Evolutionary conservation across 139 green algal genomes (phyloP).

Genomic region (Chlorella vulgaris): DNA sequence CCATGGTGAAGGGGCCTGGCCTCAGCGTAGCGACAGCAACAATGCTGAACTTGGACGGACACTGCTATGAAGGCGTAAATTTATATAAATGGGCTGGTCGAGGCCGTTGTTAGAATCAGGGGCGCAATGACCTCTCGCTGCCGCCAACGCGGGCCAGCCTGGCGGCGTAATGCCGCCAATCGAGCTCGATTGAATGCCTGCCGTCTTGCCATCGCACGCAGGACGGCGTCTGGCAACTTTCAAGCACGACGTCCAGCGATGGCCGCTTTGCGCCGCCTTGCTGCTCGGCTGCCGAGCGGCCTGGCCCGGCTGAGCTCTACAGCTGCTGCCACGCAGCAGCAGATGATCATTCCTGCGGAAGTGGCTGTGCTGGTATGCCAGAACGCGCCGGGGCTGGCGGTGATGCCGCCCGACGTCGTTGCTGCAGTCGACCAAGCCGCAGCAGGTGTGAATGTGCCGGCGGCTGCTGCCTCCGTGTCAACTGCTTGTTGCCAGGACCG

Average conservation of each 20-base stretch:
- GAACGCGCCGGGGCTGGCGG: conserved; percentile 15
- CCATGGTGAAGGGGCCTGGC: not conserved
- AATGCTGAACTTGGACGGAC: too few relatives aligned
- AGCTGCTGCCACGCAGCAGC: not conserved
- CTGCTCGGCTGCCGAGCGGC: not conserved
- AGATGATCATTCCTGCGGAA: conserved; percentile 26
- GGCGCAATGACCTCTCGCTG: too few relatives aligned
- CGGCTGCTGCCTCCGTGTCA: not conserved
- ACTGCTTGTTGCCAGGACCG: not conserved
- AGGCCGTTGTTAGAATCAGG: too few relatives aligned
- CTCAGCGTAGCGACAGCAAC: too few relatives aligned
- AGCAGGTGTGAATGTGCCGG: not conserved
- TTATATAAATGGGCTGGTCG: too few relatives aligned
- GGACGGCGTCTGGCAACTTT: too few relatives aligned
- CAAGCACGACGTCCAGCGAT: too few relatives aligned
- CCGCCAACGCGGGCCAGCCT: too few relatives aligned
- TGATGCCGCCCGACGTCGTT: conserved; percentile 27
- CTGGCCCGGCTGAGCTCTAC: conserved; percentile 6
- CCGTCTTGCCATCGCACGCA: too few relatives aligned
- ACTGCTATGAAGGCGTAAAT: too few relatives aligned
- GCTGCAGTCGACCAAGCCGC: conserved; percentile 24
- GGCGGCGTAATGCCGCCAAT: too few relatives aligned
- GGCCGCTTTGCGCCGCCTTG: not conserved
- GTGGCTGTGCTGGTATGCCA: conserved; percentile 33
- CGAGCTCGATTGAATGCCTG: too few relatives aligned